Evolutionary conservation across 768 basidiomycete genomes (phyloP).

Genomic region (Psilocybe cyanescens): DNA sequence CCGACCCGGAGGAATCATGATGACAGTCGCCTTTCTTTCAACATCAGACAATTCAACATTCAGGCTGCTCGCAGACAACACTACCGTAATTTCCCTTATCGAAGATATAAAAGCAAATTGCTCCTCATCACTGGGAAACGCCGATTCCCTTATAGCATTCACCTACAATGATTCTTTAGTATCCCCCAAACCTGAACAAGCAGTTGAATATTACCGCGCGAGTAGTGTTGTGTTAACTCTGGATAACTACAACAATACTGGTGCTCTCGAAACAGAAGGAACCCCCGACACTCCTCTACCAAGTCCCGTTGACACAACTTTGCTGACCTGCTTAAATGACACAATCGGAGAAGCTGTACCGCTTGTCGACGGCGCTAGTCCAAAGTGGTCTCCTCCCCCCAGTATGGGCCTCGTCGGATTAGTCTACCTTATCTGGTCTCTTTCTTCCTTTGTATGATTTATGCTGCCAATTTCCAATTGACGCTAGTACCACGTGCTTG

Average conservation of each 20-base stretch:
- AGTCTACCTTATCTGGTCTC: conserved; percentile 24
- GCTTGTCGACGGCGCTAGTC: conserved; percentile 45
- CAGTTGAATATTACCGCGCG: conserved; percentile 71
- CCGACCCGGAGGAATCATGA: conserved; percentile 53
- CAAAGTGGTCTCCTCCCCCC: conserved; percentile 19
- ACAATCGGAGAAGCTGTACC: conserved; percentile 66
- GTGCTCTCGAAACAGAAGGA: conserved; percentile 38
- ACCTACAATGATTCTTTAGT: conserved; percentile 35
- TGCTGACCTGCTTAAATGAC: conserved; percentile 61
- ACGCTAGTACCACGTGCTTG: neutral
- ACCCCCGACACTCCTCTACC: conserved; percentile 57
- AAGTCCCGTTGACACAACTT: conserved; percentile 44
- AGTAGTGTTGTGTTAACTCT: conserved; percentile 65
- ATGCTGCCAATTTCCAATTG: too few relatives aligned
- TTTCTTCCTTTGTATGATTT: conserved; percentile 19
- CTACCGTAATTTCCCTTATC: conserved; percentile 48
- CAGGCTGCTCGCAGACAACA: conserved; percentile 51
- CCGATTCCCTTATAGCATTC: conserved; percentile 24
- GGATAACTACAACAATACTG: conserved; percentile 71
- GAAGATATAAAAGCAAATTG: conserved; percentile 46
- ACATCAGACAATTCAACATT: conserved; percentile 41
- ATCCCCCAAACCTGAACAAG: conserved; percentile 53
- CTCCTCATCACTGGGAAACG: conserved; percentile 23
- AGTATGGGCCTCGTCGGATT: conserved; percentile 23
- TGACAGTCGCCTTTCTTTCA: conserved; percentile 44